Evolutionary conservation across 768 basidiomycete species (phyloP).

Genomic region (Suillus bovinus): DNA sequence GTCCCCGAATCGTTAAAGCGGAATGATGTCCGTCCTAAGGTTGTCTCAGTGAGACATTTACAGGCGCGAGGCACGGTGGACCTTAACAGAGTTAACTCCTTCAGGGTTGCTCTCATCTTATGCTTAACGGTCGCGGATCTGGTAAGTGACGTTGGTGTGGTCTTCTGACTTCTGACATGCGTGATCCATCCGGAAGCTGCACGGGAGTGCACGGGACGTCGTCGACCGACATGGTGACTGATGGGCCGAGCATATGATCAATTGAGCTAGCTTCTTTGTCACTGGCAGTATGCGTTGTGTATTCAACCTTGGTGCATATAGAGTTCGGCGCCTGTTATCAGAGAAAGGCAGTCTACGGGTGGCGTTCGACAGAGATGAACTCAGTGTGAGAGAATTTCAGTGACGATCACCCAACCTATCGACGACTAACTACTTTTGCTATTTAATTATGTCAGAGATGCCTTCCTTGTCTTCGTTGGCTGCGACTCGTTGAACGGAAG

Average conservation of each 20-base stretch:
- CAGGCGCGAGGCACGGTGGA: constrained; percentile 20
- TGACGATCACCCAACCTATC: constrained; percentile 26
- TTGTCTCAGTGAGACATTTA: not conserved
- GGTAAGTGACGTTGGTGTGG: constrained; percentile 9
- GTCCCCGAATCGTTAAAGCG: constrained; percentile 3
- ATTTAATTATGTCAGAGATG: constrained; percentile 27
- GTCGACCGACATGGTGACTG: constrained; percentile 7
- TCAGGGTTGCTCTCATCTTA: constrained; percentile 32
- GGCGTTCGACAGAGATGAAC: constrained; percentile 31
- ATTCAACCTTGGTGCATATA: not conserved
- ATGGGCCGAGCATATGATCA: constrained; percentile 6
- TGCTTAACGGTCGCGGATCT: constrained; percentile 23
- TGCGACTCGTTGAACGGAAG: constrained; percentile 5
- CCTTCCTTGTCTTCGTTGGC: constrained; percentile 1
- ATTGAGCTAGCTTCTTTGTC: constrained; percentile 6
- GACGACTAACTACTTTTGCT: constrained; percentile 24
- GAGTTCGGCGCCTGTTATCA: constrained; percentile 9
- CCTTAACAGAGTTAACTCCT: constrained; percentile 30
- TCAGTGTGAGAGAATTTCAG: constrained; percentile 29
- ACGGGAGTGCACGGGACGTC: constrained; percentile 14
- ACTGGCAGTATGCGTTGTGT: constrained; percentile 8
- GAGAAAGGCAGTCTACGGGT: constrained; percentile 16
- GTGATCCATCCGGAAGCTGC: constrained; percentile 13
- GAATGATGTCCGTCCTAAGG: constrained; percentile 8
- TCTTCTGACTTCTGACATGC: constrained; percentile 9